phyloP scores from a whole-genome alignment of 2,329 filamentous ascomycete species.

The Fusarium bactridioides region DNA sequence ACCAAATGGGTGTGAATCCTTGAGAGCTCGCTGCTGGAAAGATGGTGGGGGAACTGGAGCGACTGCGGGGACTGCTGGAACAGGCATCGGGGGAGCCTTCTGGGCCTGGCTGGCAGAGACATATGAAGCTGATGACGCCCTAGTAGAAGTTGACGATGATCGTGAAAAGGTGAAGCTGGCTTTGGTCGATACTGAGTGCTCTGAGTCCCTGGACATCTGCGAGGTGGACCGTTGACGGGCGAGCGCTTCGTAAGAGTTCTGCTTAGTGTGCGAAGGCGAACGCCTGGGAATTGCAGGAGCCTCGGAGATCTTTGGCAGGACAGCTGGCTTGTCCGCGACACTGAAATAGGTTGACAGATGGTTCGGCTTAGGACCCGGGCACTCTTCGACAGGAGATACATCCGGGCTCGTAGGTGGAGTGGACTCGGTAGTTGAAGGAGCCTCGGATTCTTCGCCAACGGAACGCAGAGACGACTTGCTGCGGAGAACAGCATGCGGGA shows the following conservation, averaged over 20 bases:
- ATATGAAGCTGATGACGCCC: slow-evolving; percentile 58
- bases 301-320: slow-evolving; percentile 47
- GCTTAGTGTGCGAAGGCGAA: slow-evolving; percentile 88
- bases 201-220: slow-evolving; percentile 63
- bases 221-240: slow-evolving; percentile 71
- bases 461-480: slow-evolving; percentile 64
- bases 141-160: slow-evolving; percentile 64
- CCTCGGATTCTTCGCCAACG: slow-evolving; percentile 71
- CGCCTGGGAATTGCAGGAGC: slow-evolving; percentile 73
- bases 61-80: slow-evolving; percentile 42
- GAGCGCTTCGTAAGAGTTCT: slow-evolving; percentile 76
- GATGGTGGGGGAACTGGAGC: slow-evolving; percentile 43
- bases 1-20: slow-evolving; percentile 77
- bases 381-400: slow-evolving; percentile 62
- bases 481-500: slow-evolving; percentile 59
- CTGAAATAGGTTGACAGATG: slow-evolving; percentile 74
- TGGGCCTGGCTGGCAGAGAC: slow-evolving; percentile 42
- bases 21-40: slow-evolving; percentile 48
- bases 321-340: slow-evolving; percentile 56
- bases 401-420: slow-evolving; percentile 76
- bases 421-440: slow-evolving; percentile 60
- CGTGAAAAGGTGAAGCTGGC: slow-evolving; percentile 64
- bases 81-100: slow-evolving; percentile 43
- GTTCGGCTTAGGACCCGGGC: slow-evolving; percentile 67
- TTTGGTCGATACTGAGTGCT: slow-evolving; percentile 63